Evolutionary conservation across 176 grass and related monocot species (phyloP).

Genomic region (Cocos nucifera): DNA sequence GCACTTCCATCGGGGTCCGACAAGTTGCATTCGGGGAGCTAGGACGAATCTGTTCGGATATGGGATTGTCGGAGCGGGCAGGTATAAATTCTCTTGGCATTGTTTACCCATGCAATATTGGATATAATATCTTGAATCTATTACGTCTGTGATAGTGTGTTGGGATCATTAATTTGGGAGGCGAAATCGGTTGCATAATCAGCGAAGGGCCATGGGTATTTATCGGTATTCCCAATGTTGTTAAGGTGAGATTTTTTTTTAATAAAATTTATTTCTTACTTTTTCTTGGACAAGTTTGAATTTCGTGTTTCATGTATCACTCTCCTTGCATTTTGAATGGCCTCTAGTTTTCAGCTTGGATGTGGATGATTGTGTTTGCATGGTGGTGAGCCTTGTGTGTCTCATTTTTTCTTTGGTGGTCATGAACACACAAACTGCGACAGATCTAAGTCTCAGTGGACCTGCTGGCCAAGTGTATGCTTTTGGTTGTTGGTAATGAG

Average conservation of each 20-base stretch:
- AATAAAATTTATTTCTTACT: conserved; percentile 11
- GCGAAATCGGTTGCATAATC: conserved; percentile 93
- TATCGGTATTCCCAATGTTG: conserved; percentile 62
- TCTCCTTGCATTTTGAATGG: no score
- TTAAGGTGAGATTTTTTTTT: conserved; percentile 48
- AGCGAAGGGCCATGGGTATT: conserved; percentile 88
- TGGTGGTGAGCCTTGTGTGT: no score
- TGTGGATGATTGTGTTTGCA: no score
- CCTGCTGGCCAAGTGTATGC: conserved; percentile 92
- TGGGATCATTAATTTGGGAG: conserved; percentile 41
- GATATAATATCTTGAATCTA: conserved; percentile 10
- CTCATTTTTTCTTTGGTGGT: not conserved
- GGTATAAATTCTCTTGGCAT: conserved; percentile 44
- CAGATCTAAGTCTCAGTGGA: conserved; percentile 68
- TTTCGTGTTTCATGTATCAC: not conserved
- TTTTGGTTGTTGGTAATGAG: conserved; percentile 54
- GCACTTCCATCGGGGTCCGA: conserved; percentile 68
- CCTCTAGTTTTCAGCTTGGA: no score
- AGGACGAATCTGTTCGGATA: conserved; percentile 63
- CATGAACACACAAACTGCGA: conserved; percentile 54
- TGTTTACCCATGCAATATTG: conserved; percentile 15
- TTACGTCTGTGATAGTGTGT: conserved; percentile 43
- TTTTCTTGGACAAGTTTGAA: conserved; percentile 2
- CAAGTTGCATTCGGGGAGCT: conserved; percentile 87
- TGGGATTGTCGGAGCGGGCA: conserved; percentile 95